Evolutionary conservation across 352 stramenopile species (phyloP), one percentile per base, ranked within the genome.

Genomic region (Phytophthora ohioensis): DNA sequence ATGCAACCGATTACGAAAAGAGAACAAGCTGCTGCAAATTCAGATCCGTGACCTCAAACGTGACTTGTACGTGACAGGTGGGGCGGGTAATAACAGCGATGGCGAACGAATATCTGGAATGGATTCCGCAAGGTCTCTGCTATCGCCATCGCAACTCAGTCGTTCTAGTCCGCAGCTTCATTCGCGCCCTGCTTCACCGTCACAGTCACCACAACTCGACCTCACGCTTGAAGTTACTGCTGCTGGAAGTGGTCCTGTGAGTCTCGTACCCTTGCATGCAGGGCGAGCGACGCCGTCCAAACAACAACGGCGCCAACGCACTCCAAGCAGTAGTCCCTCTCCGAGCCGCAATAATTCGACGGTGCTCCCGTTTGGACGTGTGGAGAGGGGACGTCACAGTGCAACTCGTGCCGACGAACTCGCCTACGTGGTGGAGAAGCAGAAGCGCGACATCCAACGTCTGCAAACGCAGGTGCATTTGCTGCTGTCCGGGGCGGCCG

Each of bases 1-100:
- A 49, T 92, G 87, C 76, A 95, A 93, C 69, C 79, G 84, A 42
- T 57, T 93, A 1, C 80, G 86, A 0, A 93, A 93, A 58, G 80
- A 92, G 34, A 92, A 91, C 66, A 95, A 93, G 38, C 57, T 75
- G 1, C 59, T 89, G n/a, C 57, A 79, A 46, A 75, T 90, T 30
- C 83, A 86, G 58, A 89, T 89, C 53, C 86, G 85, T 15, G 86
- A 92, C 39, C 60, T 94, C 1, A 88, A 94, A 31, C 69, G 60
- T 7, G 55, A 57, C 0, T 34, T 76, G 43, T 64, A 67, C 57
- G 13, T 69, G 32, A 11, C 59, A 15, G 47, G 41, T 3, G 30
- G n/a, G 3, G 30, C 17, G 6, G 13, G 17, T 42, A 57, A 47
- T 34, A 46, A 30, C 61, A 36, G 32, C 11, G 42, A 68, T 49